A percentile compares a stretch with the other conserved stretches of the same genome.
Conservation (phyloP, 2,329 filamentous ascomycete genomes). For the Pyrenophora graminea region DNA sequence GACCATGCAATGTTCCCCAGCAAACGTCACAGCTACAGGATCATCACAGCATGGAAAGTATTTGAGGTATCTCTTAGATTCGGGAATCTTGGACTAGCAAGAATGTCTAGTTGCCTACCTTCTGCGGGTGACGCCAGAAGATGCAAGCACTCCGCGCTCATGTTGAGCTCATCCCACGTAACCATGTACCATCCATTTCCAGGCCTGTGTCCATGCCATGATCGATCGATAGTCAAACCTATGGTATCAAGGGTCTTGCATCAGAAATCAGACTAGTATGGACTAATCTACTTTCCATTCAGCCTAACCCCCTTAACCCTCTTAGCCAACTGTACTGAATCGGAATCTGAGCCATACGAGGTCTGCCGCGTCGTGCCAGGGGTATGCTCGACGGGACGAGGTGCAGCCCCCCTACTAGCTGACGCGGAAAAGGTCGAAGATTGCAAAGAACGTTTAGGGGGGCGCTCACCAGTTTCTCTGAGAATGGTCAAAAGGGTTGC, state of each 20-base stretch:
- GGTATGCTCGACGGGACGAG: conserved; percentile 20
- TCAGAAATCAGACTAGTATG: conserved; percentile 17
- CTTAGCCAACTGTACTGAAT: conserved; percentile 66
- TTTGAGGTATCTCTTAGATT: no score
- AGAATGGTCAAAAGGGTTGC: conserved; percentile 90
- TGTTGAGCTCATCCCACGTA: conserved; percentile 1
- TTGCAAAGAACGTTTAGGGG: conserved; percentile 68
- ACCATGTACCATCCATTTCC: conserved; percentile 2
- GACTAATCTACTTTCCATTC: conserved; percentile 36
- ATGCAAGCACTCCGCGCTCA: conserved; percentile 12
- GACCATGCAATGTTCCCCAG: conserved; percentile 18
- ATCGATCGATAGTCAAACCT: conserved; percentile 26
- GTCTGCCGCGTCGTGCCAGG: conserved; percentile 29
- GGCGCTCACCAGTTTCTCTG: conserved; percentile 95
- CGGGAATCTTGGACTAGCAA: no score
- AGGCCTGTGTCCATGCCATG: background rate
- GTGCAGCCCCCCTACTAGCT: conserved; percentile 46
- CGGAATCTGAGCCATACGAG: conserved; percentile 51
- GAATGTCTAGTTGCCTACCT: background rate
- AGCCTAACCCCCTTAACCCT: conserved; percentile 66
- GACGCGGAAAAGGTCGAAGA: conserved; percentile 34
- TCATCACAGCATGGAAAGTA: background rate
- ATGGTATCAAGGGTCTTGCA: conserved; percentile 22
- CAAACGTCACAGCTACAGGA: conserved; percentile 21
- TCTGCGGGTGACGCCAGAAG: conserved; percentile 2